Evolutionary conservation across 371 early-diverging fungal species (phyloP).

Genomic region (Rhizopus arrhizus): DNA sequence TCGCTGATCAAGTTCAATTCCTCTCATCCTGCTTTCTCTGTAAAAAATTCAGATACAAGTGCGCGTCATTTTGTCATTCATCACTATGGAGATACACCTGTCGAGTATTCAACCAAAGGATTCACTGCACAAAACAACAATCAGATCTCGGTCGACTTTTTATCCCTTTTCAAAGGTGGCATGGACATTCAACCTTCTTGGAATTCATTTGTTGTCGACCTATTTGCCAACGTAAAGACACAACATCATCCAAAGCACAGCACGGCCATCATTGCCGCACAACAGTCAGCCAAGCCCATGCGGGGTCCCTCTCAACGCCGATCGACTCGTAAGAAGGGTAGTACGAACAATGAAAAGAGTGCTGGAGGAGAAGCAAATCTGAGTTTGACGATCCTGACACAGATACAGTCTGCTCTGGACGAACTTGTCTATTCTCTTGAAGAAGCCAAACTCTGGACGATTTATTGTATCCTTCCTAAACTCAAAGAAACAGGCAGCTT

Average conservation of each 20-base stretch:
- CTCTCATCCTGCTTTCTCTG: constrained; percentile 47
- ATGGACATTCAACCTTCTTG: constrained; percentile 58
- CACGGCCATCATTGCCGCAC: constrained; percentile 58
- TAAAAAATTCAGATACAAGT: constrained; percentile 44
- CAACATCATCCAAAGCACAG: constrained; percentile 62
- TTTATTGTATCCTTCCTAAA: constrained; percentile 80
- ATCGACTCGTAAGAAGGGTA: constrained; percentile 27
- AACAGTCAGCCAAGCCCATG: constrained; percentile 57
- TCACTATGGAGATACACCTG: constrained; percentile 70
- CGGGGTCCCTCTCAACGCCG: constrained; percentile 50
- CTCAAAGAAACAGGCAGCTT: constrained; percentile 55
- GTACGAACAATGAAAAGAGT: constrained; percentile 19
- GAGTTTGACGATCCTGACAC: constrained; percentile 44
- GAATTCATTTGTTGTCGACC: constrained; percentile 45
- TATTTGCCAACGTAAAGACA: constrained; percentile 53
- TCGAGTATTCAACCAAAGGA: constrained; percentile 74
- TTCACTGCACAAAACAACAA: constrained; percentile 78
- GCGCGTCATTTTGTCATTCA: constrained; percentile 70
- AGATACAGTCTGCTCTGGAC: constrained; percentile 75
- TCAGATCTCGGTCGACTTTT: constrained; percentile 79
- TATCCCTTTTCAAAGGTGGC: constrained; percentile 74
- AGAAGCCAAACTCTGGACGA: constrained; percentile 85
- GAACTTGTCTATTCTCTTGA: constrained; percentile 79
- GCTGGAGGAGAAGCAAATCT: constrained; percentile 10
- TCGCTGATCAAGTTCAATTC: constrained; percentile 50